Base-by-base conservation (phyloP, 345 rosid species). In the Linum lewisii region DNA sequence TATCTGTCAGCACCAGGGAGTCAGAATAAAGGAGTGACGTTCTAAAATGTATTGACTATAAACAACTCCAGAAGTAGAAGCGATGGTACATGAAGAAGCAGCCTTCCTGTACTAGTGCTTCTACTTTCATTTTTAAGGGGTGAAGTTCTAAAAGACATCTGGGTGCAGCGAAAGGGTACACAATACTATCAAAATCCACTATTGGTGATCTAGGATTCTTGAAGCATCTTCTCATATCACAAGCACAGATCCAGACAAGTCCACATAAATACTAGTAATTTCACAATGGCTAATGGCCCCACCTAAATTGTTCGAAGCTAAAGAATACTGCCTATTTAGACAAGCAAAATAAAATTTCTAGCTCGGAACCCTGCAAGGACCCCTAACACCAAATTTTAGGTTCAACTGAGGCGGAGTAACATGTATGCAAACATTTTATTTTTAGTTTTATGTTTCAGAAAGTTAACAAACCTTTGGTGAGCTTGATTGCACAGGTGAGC, bases 401-500 rank as follows among this genome's bases (percentile, higher is more conserved):
- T 29, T 29, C 34, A 29, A 29, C 34, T 29, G 34, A 29, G 34
- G 5, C 4, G 4, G 34, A 29, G 34, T 6, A 42, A 42, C 47
- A 52, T 24, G 24, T 24, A 21, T 6, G 25, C 6, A 21, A 52
- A 10, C 56, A 13, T 15, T 52, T 24, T 5, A 21, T 24, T 11
- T 11, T 6, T 16, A 29, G 19, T 16, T 29, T 49, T 15, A 13
- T 25, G 32, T 38, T 34, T 24, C 24, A 16, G 47, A 59, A 36
- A 53, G 53, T 45, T 18, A 21, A 42, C 69, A 66, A 61, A 83
- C 90, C 86, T 79, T 76, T 32, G 86, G 82, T 4, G 86, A 79
- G 65, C 72, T 77, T 68, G 90, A 76, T 53, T 75, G 81, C 56
- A 66, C 67, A 16, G 86, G 84, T 38, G 80, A 79, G 79, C 80